Evolutionary conservation across 176 grass and related monocot species (phyloP).

Genomic region (Chloris gayana): DNA sequence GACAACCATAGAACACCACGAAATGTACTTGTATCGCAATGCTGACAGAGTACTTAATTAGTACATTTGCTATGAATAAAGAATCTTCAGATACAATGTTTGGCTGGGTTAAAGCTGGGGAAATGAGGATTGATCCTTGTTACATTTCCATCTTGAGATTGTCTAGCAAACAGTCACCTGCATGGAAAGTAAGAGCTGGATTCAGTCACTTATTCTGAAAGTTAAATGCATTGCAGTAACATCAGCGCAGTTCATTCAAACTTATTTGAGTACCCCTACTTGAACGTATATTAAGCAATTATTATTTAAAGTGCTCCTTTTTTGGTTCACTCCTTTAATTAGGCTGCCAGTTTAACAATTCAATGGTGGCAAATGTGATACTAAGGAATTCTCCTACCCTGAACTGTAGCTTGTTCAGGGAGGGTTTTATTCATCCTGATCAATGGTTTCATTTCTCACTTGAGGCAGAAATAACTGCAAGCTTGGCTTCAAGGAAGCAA

Average conservation of each 20-base stretch:
- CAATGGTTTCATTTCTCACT: constrained; percentile 27
- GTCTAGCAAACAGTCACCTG: constrained; percentile 56
- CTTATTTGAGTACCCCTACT: not conserved
- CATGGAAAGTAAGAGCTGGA: constrained; percentile 24
- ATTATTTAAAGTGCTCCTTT: not conserved
- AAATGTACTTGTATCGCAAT: constrained; percentile 44
- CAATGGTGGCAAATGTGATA: not conserved
- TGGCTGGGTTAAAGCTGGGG: constrained; percentile 33
- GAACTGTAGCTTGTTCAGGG: not conserved
- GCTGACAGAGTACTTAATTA: constrained; percentile 46
- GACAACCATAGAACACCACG: constrained; percentile 28
- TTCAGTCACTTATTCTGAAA: constrained; percentile 21
- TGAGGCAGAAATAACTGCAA: constrained; percentile 7
- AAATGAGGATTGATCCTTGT: constrained; percentile 32
- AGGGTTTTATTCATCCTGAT: not conserved
- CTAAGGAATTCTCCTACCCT: not conserved
- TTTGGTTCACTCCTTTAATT: not conserved
- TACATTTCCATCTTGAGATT: constrained; percentile 76
- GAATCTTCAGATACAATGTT: constrained; percentile 46
- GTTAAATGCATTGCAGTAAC: not conserved
- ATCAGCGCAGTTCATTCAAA: not conserved
- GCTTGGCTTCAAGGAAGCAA: constrained; percentile 23
- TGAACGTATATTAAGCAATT: not conserved
- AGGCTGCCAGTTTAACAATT: not conserved
- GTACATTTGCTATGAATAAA: constrained; percentile 52